Evolutionary conservation across 176 grass and related monocot species (phyloP), one percentile per base, ranked within the genome.

Genomic region (Carex parvula): DNA sequence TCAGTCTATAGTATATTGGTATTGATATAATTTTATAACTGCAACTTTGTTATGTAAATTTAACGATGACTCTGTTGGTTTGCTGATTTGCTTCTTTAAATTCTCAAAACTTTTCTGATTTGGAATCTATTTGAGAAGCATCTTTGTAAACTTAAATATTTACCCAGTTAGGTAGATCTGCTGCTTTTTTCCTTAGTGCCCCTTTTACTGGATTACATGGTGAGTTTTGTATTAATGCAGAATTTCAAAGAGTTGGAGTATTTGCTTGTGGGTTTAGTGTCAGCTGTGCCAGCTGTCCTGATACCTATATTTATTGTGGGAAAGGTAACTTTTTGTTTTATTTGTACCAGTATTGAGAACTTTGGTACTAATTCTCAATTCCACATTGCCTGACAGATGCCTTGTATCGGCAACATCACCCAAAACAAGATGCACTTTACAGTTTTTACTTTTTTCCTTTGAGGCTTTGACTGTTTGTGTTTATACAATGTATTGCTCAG

Each of bases 211-310:
- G 58, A 77, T 79, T 79, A 83, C 21, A 81, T 85, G 26, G 8
- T 17, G 41, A 64, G 18, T 56, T 88, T 64, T 59, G 83, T 22
- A 5, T 72, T 68, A 48, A 70, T 84, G 82, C 75, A 98, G 95
- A 94, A 81, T 70, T 98, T 98, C 75, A 91, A 87, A 54, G 92
- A 98, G 88, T 71, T 98, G 89, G 91, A 95, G 84, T 98, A 98
- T 88, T 77, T 98, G 21, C 72, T 95, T 84, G 42, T 98, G 64
- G 92, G 89, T 57, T 83, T 98, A 81, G 88, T 98, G 44, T 98
- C 95, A 29, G 90, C 92, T 1, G 79, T 91, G 39, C 95, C 95
- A 21, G 87, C 95, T 54, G 81, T 93, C 76, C 9, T 98, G 44
- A 87, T 98, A 67, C 95, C 95, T 11, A 80, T 98, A 17, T 82